These are phyloP conservation scores for Eucalyptus pauciflora DNA, from an alignment of 345 rosid genomes.

Conservation along the genomic window DNA sequence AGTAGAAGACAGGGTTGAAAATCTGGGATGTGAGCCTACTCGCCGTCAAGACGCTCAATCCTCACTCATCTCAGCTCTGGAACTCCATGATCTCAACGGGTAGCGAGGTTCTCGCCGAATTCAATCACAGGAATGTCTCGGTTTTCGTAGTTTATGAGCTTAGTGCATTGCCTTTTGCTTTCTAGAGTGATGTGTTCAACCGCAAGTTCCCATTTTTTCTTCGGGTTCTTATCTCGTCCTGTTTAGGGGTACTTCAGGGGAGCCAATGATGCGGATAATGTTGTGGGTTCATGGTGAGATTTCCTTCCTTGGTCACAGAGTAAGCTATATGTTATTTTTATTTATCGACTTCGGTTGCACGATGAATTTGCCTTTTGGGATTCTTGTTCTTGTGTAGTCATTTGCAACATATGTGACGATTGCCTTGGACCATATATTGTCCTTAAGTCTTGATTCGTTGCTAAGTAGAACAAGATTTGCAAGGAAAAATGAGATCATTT, in stretches of 20 bases:
- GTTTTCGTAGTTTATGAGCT: background rate
- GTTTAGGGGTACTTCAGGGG: no score
- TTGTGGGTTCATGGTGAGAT: background rate
- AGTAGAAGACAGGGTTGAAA: no score
- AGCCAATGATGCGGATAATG: no score
- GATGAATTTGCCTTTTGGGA: background rate
- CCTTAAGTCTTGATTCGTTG: background rate
- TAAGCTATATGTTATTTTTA: background rate
- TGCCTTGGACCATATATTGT: background rate
- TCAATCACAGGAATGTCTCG: background rate
- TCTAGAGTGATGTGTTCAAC: no score
- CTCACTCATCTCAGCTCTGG: background rate
- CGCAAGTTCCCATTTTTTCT: no score
- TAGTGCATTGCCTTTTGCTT: background rate
- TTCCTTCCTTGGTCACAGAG: background rate
- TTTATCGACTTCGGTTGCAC: background rate
- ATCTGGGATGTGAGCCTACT: background rate
- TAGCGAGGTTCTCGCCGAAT: background rate
- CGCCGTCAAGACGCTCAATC: background rate
- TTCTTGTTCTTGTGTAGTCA: background rate
- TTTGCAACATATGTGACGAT: slow-evolving; percentile 7
- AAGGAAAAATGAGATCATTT: background rate
- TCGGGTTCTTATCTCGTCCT: no score
- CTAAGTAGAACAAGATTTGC: background rate
- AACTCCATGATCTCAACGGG: background rate